Percentiles rank a stretch among this genome's conserved stretches.
Evolutionary conservation across 1,284 basidiomycete species (phyloP).

Genomic region (Erythrobasidium hasegawianum): DNA sequence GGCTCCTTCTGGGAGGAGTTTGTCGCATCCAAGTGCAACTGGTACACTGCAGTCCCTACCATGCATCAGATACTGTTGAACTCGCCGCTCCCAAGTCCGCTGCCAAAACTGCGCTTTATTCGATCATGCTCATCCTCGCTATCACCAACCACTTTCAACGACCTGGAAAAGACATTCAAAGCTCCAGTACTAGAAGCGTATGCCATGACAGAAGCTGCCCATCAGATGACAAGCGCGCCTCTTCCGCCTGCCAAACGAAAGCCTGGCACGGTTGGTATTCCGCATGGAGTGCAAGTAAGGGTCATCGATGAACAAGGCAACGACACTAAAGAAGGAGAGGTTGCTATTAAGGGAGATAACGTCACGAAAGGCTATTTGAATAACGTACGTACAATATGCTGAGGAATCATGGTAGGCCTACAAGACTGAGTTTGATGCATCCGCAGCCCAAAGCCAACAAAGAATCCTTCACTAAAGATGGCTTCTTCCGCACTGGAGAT

Average conservation of each 20-base stretch:
- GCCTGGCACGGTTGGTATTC: constrained; percentile 53
- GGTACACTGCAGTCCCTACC: constrained; percentile 55
- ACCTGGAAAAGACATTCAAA: constrained; percentile 52
- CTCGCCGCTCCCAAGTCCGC: constrained; percentile 48
- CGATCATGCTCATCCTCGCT: constrained; percentile 54
- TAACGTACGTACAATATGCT: constrained; percentile 47
- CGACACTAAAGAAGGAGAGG: constrained; percentile 50
- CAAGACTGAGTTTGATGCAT: neutral
- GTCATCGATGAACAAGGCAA: constrained; percentile 51
- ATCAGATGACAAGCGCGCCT: constrained; percentile 52
- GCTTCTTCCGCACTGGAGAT: constrained; percentile 61
- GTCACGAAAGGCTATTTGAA: constrained; percentile 54
- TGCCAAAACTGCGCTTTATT: constrained; percentile 54
- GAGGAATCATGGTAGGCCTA: too few species aligned
- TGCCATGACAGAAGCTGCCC: constrained; percentile 49
- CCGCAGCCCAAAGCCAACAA: constrained; percentile 45
- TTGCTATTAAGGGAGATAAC: constrained; percentile 54
- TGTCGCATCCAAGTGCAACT: constrained; percentile 53
- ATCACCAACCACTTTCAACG: constrained; percentile 51
- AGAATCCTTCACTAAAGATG: constrained; percentile 49
- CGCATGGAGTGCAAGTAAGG: constrained; percentile 52
- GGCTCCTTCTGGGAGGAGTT: constrained; percentile 61
- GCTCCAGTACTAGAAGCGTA: constrained; percentile 56
- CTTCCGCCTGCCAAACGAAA: constrained; percentile 49
- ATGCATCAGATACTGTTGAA: constrained; percentile 55